phyloP scores from a whole-genome alignment of 441 rosid species.

The Flueggea neowawraea region DNA sequence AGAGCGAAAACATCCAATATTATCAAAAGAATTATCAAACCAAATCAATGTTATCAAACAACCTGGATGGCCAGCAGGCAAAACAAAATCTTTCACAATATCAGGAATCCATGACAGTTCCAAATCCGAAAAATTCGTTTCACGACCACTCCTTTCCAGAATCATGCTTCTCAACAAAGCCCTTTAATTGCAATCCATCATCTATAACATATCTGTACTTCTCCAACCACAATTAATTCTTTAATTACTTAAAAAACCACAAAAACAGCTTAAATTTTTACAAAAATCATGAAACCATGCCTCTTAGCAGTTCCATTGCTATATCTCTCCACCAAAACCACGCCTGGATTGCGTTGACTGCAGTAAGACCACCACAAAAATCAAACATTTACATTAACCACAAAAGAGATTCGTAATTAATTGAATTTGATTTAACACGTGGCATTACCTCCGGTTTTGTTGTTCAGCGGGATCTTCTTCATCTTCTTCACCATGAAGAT shows the following conservation, averaged over 20 bases:
- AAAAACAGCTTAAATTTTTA: not conserved
- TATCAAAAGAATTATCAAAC: not conserved
- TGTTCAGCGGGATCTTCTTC: too few species aligned
- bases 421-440: too few species aligned
- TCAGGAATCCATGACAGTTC: constrained; percentile 62
- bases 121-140: constrained; percentile 27
- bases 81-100: constrained; percentile 56
- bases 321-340: constrained; percentile 79
- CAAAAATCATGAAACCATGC: constrained; percentile 17
- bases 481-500: too few species aligned
- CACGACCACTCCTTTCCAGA: constrained; percentile 14
- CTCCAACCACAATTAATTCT: not conserved
- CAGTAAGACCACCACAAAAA: constrained; percentile 17
- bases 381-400: not conserved
- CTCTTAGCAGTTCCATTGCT: constrained; percentile 77
- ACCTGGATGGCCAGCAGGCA: constrained; percentile 95
- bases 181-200: constrained; percentile 45
- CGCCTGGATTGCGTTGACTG: constrained; percentile 16
- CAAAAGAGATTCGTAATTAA: too few species aligned
- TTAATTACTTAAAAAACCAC: not conserved
- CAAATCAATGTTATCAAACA: not conserved
- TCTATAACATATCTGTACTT: constrained; percentile 54
- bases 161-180: constrained; percentile 34
- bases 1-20: too few species aligned
- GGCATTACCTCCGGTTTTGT: too few species aligned